A percentile compares a stretch with the other conserved stretches of the same genome.
Evolutionary conservation across 1,139 yeast genomes (phyloP).

Genomic region (Candida sp.): DNA sequence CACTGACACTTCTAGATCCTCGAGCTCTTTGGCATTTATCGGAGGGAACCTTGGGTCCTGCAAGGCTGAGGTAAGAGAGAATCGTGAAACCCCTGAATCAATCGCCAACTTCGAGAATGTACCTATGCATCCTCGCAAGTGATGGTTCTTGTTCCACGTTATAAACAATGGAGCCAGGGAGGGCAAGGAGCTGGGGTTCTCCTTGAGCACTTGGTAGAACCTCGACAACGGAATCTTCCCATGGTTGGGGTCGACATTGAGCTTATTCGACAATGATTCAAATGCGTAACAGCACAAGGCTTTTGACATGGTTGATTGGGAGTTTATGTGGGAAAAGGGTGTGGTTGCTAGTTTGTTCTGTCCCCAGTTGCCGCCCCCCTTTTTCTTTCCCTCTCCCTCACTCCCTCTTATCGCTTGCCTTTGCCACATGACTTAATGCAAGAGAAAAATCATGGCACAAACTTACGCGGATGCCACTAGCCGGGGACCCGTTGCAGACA

Average conservation of each 20-base stretch:
- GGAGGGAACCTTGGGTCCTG: conserved; percentile 82
- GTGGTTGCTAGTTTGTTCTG: too few relatives aligned
- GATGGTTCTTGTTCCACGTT: conserved; percentile 73
- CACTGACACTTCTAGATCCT: conserved; percentile 46
- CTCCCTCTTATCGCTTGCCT: too few relatives aligned
- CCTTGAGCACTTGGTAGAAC: conserved; percentile 20
- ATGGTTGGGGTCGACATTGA: conserved; percentile 17
- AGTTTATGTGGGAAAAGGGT: not conserved
- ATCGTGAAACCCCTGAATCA: conserved; percentile 62
- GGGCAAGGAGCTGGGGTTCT: conserved; percentile 45
- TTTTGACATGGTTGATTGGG: conserved; percentile 24
- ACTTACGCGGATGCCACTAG: too few relatives aligned
- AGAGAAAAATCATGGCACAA: too few relatives aligned
- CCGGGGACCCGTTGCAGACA: too few relatives aligned
- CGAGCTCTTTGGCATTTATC: conserved; percentile 59
- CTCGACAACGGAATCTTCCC: conserved; percentile 18
- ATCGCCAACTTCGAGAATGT: conserved; percentile 61
- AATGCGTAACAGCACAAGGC: conserved; percentile 46
- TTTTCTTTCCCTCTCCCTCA: too few relatives aligned
- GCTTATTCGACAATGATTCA: conserved; percentile 31
- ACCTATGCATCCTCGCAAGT: conserved; percentile 92
- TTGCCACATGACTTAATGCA: too few relatives aligned
- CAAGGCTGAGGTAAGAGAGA: conserved; percentile 69
- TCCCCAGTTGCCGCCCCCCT: too few relatives aligned
- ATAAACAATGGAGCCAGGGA: conserved; percentile 65